A percentile compares a stretch with the other conserved stretches of the same genome.
Evolutionary conservation across 345 rosid genomes (phyloP).

Genomic region (Eucalyptus marginata): DNA sequence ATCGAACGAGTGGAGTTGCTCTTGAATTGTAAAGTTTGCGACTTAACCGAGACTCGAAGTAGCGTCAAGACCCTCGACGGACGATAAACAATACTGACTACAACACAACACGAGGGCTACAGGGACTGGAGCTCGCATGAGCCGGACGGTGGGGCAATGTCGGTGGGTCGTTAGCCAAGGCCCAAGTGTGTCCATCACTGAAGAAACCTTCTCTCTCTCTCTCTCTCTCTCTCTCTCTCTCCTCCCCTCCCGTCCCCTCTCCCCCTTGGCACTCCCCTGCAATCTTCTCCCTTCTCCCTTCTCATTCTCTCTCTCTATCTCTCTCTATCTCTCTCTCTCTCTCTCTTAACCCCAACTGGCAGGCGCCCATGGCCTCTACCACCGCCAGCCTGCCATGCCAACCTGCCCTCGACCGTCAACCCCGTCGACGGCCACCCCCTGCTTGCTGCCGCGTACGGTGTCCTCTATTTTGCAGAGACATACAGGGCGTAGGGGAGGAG

Average conservation of each 20-base stretch:
- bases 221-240: no score
- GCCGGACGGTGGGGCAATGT: neutral
- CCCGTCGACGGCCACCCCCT: neutral
- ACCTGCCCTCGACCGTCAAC: no score
- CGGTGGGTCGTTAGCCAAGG: no score
- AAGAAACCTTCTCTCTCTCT: no score
- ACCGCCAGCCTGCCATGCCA: no score
- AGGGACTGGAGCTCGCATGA: neutral
- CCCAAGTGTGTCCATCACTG: fast-evolving
- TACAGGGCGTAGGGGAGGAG: neutral
- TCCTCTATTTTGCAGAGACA: neutral
- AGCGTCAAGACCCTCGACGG: fast-evolving
- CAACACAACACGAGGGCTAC: neutral
- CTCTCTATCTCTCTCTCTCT: no score
- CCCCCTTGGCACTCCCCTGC: no score
- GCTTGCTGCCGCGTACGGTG: neutral
- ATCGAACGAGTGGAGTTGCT: no score
- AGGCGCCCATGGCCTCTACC: no score
- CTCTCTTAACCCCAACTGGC: no score
- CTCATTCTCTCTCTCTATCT: no score
- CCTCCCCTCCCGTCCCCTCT: fast-evolving
- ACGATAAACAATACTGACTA: neutral
- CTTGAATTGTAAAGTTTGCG: neutral
- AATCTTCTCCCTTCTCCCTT: no score
- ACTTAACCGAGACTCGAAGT: neutral